Conservation (phyloP, 352 stramenopile species). For the Globisporangium nunn region DNA sequence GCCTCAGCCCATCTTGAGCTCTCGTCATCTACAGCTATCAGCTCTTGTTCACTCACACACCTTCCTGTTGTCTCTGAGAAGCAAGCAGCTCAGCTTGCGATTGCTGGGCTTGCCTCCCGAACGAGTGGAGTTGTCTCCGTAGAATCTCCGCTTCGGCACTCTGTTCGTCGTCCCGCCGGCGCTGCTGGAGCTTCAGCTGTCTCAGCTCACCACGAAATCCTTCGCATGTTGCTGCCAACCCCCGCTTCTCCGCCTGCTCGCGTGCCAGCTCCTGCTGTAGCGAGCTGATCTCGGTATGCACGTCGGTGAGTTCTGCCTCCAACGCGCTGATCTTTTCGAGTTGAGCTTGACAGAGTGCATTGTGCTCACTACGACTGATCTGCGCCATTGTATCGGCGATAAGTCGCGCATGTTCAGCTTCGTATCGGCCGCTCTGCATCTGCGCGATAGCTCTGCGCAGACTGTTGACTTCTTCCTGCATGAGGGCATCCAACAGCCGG, state of each 20-base stretch:
- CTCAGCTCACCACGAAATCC: constrained; percentile 15
- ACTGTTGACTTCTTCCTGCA: constrained; percentile 43
- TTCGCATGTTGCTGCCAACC: neutral
- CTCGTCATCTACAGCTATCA: no score
- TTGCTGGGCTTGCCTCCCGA: constrained; percentile 18
- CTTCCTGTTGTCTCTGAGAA: constrained; percentile 18
- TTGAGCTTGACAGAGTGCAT: constrained; percentile 20
- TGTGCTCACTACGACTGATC: constrained; percentile 10
- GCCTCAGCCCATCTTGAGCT: neutral
- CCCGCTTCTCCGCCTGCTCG: constrained; percentile 16
- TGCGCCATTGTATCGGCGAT: constrained; percentile 15
- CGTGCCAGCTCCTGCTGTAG: constrained; percentile 20
- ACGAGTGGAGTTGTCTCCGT: constrained; percentile 22
- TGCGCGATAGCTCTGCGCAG: constrained; percentile 30
- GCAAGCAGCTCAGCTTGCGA: constrained; percentile 23
- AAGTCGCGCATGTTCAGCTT: constrained; percentile 21
- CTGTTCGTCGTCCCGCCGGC: constrained; percentile 18
- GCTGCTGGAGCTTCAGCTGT: constrained; percentile 14
- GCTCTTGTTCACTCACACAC: neutral
- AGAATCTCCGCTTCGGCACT: constrained; percentile 55
- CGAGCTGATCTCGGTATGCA: constrained; percentile 3
- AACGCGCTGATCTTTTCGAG: constrained; percentile 27
- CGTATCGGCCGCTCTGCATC: constrained; percentile 31
- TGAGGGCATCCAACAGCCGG: constrained; percentile 18
- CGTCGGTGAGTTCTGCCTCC: constrained; percentile 22